These are phyloP conservation scores for Paraphaeosphaeria sporulosa DNA, from an alignment of 2,329 filamentous ascomycete genomes.

Conservation along the genomic window DNA sequence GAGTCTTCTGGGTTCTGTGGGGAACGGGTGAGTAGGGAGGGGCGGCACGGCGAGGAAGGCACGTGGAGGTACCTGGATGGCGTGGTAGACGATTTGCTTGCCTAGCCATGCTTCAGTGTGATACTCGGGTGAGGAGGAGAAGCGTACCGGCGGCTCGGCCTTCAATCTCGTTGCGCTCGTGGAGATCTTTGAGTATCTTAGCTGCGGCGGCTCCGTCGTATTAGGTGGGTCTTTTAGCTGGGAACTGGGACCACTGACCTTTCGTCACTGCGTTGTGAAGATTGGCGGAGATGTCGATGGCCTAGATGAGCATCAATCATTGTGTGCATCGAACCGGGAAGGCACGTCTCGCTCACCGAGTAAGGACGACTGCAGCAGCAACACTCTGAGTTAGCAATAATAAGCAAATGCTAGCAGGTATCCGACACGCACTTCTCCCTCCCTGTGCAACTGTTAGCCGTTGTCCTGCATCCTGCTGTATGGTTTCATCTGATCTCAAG, in stretches of 20 bases:
- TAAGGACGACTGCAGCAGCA: constrained; percentile 57
- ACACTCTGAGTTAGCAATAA: neutral
- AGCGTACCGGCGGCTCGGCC: constrained; percentile 60
- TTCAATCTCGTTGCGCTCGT: constrained; percentile 66
- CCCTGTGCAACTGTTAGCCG: constrained; percentile 42
- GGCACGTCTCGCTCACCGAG: constrained; percentile 51
- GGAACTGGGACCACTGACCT: constrained; percentile 39
- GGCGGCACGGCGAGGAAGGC: neutral
- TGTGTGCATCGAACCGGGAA: neutral
- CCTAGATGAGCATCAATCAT: constrained; percentile 36
- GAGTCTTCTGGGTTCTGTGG: constrained; percentile 60
- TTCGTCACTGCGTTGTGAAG: constrained; percentile 68
- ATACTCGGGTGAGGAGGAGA: neutral
- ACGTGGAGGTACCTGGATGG: constrained; percentile 50
- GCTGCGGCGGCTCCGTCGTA: constrained; percentile 59
- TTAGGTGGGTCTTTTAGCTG: constrained; percentile 22
- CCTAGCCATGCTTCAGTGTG: constrained; percentile 49
- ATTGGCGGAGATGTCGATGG: constrained; percentile 67
- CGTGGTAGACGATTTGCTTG: constrained; percentile 70
- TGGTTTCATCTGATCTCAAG: neutral
- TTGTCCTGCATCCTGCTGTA: neutral
- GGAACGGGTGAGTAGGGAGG: neutral
- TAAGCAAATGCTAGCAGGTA: neutral
- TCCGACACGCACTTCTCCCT: constrained; percentile 56
- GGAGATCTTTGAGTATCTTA: constrained; percentile 69